Percentiles rank a stretch among this genome's conserved stretches.
These are phyloP conservation scores for Globisporangium nodosum DNA, from an alignment of 352 stramenopile species.

Conservation along the genomic window DNA sequence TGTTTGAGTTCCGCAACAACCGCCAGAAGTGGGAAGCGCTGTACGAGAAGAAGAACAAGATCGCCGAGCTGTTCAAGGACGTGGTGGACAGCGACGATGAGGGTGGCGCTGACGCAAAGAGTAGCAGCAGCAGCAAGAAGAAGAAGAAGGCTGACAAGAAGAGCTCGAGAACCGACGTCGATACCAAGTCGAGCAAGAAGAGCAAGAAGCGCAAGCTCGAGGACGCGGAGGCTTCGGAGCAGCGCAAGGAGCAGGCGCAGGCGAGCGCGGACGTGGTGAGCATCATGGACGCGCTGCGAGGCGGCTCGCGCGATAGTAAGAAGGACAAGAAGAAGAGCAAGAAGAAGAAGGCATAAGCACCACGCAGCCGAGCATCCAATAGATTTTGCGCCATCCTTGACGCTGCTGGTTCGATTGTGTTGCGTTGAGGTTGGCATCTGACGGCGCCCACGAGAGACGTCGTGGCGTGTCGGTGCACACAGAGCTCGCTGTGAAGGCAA, in stretches of 20 bases:
- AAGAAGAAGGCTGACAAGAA: slow-evolving; percentile 11
- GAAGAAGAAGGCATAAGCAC: slow-evolving; percentile 15
- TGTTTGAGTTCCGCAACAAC: slow-evolving; percentile 79
- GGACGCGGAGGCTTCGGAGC: slow-evolving; percentile 18
- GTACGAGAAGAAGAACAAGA: slow-evolving; percentile 79
- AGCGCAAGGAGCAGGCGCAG: slow-evolving; percentile 23
- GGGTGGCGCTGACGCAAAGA: not conserved
- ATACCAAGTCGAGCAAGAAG: too few species aligned
- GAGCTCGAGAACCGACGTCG: not conserved
- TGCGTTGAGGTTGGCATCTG: too few species aligned
- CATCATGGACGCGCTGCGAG: slow-evolving; percentile 66
- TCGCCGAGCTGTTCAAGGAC: slow-evolving; percentile 73
- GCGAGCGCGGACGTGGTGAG: slow-evolving; percentile 48
- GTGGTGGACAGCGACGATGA: slow-evolving; percentile 38
- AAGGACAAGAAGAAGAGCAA: slow-evolving; percentile 22
- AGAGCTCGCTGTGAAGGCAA: not conserved
- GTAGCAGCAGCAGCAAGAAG: slow-evolving; percentile 5
- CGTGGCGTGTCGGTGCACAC: too few species aligned
- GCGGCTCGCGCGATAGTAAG: slow-evolving; percentile 36
- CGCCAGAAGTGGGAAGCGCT: slow-evolving; percentile 69
- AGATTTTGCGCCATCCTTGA: not conserved
- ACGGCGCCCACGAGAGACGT: too few species aligned
- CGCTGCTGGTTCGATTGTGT: too few species aligned
- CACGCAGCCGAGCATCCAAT: not conserved
- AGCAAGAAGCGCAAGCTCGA: slow-evolving; percentile 40